Evolutionary conservation across 1,139 yeast genomes (phyloP).

Genomic region (Komagataea norvegica): DNA sequence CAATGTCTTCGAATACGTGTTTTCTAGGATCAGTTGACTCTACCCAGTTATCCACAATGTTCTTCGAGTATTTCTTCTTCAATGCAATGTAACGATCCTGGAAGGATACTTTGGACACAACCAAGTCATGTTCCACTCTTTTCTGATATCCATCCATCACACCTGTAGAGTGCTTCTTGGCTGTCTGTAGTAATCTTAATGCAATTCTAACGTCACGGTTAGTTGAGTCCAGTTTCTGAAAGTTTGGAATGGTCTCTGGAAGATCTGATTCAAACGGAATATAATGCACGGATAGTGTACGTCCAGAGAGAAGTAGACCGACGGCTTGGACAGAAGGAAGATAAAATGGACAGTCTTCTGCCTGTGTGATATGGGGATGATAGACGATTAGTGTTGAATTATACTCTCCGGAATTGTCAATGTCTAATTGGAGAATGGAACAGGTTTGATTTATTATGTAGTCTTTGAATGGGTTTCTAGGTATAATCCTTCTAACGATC

Average conservation of each 20-base stretch:
- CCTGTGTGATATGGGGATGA: conserved; percentile 60
- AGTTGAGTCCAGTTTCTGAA: conserved; percentile 37
- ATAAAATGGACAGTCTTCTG: conserved; percentile 78
- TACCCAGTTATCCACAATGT: conserved; percentile 77
- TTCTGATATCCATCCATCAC: conserved; percentile 81
- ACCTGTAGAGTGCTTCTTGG: conserved; percentile 79
- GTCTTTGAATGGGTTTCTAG: conserved; percentile 86
- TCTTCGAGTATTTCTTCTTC: conserved; percentile 76
- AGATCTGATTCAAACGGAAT: conserved; percentile 49
- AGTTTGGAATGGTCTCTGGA: conserved; percentile 25
- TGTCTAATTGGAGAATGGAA: conserved; percentile 38
- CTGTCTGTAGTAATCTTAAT: conserved; percentile 69
- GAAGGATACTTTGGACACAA: conserved; percentile 76
- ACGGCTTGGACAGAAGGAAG: conserved; percentile 79
- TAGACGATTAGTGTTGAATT: conserved; percentile 59
- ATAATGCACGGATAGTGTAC: conserved; percentile 73
- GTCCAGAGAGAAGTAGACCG: conserved; percentile 49
- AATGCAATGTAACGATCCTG: conserved; percentile 78
- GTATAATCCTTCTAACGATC: conserved; percentile 75
- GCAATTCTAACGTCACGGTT: conserved; percentile 81
- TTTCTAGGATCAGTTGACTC: conserved; percentile 93
- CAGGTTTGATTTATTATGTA: conserved; percentile 83
- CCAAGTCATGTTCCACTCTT: conserved; percentile 81
- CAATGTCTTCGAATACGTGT: conserved; percentile 94
- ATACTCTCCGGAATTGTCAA: conserved; percentile 23